Conservation (phyloP, 1,139 yeast species). For the Pichia sorboxylosa region DNA sequence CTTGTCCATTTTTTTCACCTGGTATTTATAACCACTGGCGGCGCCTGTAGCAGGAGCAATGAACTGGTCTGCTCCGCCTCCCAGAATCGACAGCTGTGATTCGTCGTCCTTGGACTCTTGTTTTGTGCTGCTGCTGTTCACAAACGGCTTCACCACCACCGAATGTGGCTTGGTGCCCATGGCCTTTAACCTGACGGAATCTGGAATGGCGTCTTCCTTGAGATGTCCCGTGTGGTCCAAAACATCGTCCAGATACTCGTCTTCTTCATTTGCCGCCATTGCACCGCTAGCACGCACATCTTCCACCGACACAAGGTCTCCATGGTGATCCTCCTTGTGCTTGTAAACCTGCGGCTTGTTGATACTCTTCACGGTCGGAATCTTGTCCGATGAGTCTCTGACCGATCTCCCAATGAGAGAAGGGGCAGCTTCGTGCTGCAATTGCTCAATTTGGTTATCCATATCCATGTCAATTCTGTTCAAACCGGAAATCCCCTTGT, state of each 20-base stretch:
- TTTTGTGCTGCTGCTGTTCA: slow-evolving; percentile 1
- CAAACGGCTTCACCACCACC: slow-evolving; percentile 1
- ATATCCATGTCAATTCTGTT: slow-evolving; percentile 37
- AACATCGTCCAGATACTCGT: slow-evolving; percentile 39
- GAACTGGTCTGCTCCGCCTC: slow-evolving; percentile 22
- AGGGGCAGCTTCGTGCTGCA: slow-evolving; percentile 39
- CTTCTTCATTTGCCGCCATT: slow-evolving; percentile 43
- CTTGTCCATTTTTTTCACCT: slow-evolving; percentile 5
- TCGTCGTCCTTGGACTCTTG: slow-evolving; percentile 6
- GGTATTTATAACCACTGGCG: slow-evolving; percentile 8
- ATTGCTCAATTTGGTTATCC: slow-evolving; percentile 43
- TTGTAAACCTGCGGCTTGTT: slow-evolving; percentile 18
- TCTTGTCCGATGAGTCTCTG: slow-evolving; percentile 26
- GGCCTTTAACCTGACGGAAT: slow-evolving; percentile 2
- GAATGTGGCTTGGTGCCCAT: background rate
- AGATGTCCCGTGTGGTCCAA: slow-evolving; percentile 44
- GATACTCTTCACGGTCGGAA: slow-evolving; percentile 5
- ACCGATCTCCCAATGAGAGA: slow-evolving; percentile 45
- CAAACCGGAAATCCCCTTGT: too few species aligned
- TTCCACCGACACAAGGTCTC: slow-evolving; percentile 35
- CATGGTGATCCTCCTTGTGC: slow-evolving; percentile 9
- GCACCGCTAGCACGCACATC: slow-evolving; percentile 54
- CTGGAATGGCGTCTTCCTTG: slow-evolving; percentile 33
- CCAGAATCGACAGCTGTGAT: slow-evolving; percentile 13
- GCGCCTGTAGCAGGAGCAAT: slow-evolving; percentile 24